Conservation (phyloP, 345 rosid species). For the Populus tremula region DNA sequence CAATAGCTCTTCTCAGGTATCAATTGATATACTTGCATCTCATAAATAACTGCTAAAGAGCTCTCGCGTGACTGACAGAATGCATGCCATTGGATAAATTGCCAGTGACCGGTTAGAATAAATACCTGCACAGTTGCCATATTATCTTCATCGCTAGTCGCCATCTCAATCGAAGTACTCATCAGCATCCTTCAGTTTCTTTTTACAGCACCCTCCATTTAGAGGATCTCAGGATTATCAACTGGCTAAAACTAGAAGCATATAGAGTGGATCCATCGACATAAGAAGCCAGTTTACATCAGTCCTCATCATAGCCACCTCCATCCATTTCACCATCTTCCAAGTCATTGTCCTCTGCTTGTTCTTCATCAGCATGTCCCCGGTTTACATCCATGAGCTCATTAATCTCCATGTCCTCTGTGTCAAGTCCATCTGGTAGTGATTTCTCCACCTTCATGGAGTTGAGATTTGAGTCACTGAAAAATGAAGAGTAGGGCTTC, state of each 20-base stretch:
- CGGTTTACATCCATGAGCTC: conserved; percentile 16
- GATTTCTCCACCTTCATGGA: conserved; percentile 30
- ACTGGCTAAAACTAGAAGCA: too few species aligned
- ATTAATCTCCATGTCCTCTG: conserved; percentile 17
- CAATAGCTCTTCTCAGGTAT: not conserved
- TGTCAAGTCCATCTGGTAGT: conserved; percentile 19
- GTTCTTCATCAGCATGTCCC: conserved; percentile 41
- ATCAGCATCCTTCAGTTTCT: not conserved
- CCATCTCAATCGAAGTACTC: not conserved
- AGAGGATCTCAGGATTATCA: not conserved
- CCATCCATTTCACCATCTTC: conserved; percentile 54
- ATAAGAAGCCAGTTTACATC: not conserved
- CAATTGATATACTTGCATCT: not conserved
- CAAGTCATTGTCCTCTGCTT: conserved; percentile 39
- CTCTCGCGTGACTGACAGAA: not conserved
- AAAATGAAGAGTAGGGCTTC: conserved; percentile 64
- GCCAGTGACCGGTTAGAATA: not conserved
- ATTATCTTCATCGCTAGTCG: not conserved
- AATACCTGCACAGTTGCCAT: not conserved
- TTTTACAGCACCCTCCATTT: not conserved
- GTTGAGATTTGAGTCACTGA: conserved; percentile 58
- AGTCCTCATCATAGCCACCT: conserved; percentile 36
- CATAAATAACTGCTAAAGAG: not conserved
- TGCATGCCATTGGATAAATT: too few species aligned
- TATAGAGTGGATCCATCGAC: too few species aligned